Base-by-base conservation (phyloP, 1,139 yeast genomes). In the Sugiyamaella xylanicola region DNA sequence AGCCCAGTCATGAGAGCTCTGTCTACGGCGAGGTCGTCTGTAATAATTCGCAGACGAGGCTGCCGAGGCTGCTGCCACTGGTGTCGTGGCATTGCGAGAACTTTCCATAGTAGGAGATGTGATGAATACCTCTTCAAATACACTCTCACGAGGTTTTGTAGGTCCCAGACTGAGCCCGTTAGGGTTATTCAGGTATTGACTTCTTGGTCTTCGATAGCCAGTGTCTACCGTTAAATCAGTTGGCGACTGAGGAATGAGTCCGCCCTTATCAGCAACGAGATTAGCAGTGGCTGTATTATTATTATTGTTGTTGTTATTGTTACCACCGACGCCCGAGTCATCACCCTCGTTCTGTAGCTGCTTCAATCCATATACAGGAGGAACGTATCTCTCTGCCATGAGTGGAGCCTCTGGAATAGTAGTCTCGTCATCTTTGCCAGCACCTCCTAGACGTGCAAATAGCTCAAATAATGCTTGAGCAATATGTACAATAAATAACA, bases 381-480 rank as follows among this genome's bases (percentile, higher is more conserved):
- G 27, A 11, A 37, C 51, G 20, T 22, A 40, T 19, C 48, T 16
- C 27, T 7, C 7, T 13, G 47, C 35, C 52, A 48, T 48, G 3
- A 48, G 25, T 7, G 52, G 45, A 25, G 41, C 52, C 8, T 32
- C 46, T 17, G 40, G 7, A n/a, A 21, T 40, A 11, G 35, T 46
- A 7, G 15, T 39, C 25, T 47, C 48, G 17, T 36, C 48, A 5
- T 48, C 45, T 13, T 29, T 37, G 8, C 61, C 67, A 19, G 61
- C 63, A 11, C 70, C 71, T 17, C 61, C 53, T 21, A 65, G 51
- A 20, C 71, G 59, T 3, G 65, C 63, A 16, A 65, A 39, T 17
- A 69, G 61, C 56, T 71, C 74, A 50, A 71, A 54, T 17, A 68
- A 37, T 4, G 67, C 67, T 50, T 67, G 69, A 2, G 68, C 48